A percentile compares a stretch with the other conserved stretches of the same genome.
Conservation (phyloP, 2,329 filamentous ascomycete species). For the Paecilomyces fulvus region DNA sequence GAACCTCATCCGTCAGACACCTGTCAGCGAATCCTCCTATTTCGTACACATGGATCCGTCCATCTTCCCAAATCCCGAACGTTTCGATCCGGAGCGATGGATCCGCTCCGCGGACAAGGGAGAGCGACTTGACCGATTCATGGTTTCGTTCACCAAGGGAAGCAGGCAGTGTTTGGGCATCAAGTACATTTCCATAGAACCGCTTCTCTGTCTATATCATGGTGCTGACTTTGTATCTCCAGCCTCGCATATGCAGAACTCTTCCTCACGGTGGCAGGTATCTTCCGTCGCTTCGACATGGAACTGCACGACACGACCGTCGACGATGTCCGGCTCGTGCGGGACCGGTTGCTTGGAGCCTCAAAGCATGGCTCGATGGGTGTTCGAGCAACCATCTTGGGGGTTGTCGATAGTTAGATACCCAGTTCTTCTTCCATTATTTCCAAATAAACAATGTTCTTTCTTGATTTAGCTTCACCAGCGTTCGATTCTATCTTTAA, state of each 20-base stretch:
- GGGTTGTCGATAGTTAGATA: neutral
- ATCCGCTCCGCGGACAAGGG: conserved; percentile 22
- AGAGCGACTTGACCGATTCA: conserved; percentile 24
- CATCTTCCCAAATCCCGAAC: conserved; percentile 28
- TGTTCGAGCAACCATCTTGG: neutral
- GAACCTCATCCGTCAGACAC: conserved; percentile 11
- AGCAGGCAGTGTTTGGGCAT: conserved; percentile 40
- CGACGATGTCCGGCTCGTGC: conserved; percentile 18
- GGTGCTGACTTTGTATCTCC: neutral
- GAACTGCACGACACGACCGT: conserved; percentile 24
- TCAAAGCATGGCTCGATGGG: neutral
- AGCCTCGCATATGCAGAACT: conserved; percentile 28
- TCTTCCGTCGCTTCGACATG: conserved; percentile 23
- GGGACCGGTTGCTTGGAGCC: conserved; percentile 16
- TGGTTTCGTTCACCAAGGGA: conserved; percentile 34
- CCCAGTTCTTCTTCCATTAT: neutral
- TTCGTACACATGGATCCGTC: conserved; percentile 27
- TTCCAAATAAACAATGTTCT: neutral
- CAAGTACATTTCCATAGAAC: conserved; percentile 18
- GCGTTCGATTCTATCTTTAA: neutral
- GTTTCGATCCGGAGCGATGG: conserved; percentile 33
- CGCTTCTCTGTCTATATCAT: neutral
- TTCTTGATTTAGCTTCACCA: too few species aligned
- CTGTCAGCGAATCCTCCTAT: conserved; percentile 31
- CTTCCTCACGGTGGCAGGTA: conserved; percentile 18